A percentile compares a stretch with the other conserved stretches of the same genome.
phyloP scores from a whole-genome alignment of 805 yeast genomes.

The Ogataea philodendri region DNA sequence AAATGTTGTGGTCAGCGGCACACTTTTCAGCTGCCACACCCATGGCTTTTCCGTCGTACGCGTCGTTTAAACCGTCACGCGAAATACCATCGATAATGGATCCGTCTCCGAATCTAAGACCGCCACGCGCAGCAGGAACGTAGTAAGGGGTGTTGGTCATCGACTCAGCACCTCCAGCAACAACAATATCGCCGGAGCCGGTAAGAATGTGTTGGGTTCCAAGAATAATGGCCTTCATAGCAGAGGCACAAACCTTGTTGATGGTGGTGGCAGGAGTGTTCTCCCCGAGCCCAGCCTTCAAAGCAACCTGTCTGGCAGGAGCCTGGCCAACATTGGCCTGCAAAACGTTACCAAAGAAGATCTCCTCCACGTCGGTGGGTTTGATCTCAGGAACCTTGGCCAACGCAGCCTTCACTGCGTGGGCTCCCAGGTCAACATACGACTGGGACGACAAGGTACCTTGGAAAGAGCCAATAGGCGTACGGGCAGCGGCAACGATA shows the following conservation, averaged over 20 bases:
- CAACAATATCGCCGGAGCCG: conserved; percentile 88
- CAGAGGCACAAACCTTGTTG: conserved; percentile 97
- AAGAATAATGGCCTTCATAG: conserved; percentile 84
- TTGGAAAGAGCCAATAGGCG: conserved; percentile 94
- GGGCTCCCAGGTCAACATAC: conserved; percentile 85
- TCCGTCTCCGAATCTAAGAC: conserved; percentile 87
- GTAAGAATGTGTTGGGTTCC: conserved; percentile 89
- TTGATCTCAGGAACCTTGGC: conserved; percentile 78
- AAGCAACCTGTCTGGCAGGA: conserved; percentile 97
- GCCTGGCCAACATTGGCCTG: conserved; percentile 95
- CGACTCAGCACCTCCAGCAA: conserved; percentile 97
- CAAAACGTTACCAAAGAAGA: conserved; percentile 87
- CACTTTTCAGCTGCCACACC: conserved; percentile 97
- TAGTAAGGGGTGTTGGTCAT: conserved; percentile 97
- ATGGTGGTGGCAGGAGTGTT: conserved; percentile 83
- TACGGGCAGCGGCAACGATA: conserved; percentile 88
- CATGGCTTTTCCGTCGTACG: conserved; percentile 85
- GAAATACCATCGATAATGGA: conserved; percentile 81
- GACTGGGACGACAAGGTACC: conserved; percentile 74
- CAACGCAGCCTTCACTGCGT: conserved; percentile 87
- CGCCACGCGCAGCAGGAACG: conserved; percentile 78
- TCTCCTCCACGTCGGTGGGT: conserved; percentile 79
- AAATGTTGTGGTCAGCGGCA: conserved; percentile 72
- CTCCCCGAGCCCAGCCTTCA: conserved; percentile 82
- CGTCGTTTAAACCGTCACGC: conserved; percentile 92